Base-by-base conservation (phyloP, 345 rosid genomes). In the Gossypium rotundifolium region DNA sequence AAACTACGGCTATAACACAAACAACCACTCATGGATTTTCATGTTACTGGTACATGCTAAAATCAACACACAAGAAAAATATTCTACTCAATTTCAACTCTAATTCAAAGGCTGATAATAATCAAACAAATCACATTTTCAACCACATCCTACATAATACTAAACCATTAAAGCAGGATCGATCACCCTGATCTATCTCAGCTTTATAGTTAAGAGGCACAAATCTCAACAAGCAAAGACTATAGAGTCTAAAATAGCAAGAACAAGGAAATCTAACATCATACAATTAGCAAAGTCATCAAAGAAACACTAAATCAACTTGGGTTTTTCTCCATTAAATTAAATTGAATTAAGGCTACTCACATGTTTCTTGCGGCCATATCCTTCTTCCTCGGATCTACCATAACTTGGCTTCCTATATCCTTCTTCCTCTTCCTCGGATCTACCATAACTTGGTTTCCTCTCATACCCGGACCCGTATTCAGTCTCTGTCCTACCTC, bases 311-410 rank as follows among this genome's bases (percentile, higher is more conserved):
- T 33, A 23, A 68, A 25, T 29, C 25, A 33, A 33, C 40, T 33
- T 33, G 40, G 40, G 40, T 33, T 33, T 67, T 22, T 45, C 6
- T 11, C 52, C n/a, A 2, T 11, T 0, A 67, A 49, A 27, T 17
- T 70, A 12, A 70, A 70, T 40, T 13, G 68, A 65, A 18, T 38
- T 13, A 25, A 59, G 61, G 4, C 11, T 20, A 79, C 90, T 88
- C 70, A 95, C 99, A 84, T 92, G 82, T 86, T 91, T 91, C 90
- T 92, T 91, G 86, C 97, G 93, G 68, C 96, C 93, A 80, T 86
- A 85, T 83, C 88, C 79, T 75, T 86, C 89, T 73, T 87, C 88
- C 20, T 79, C 93, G 38, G 38, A 29, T 29, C 38, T 29, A 73
- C 85, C 86, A 70, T 86, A 88, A 73, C 79, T 71, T 33, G 40